Evolutionary conservation across 2,329 filamentous ascomycete species (phyloP), one percentile per base, ranked within the genome.

Genomic region (Venturia aucupariae): DNA sequence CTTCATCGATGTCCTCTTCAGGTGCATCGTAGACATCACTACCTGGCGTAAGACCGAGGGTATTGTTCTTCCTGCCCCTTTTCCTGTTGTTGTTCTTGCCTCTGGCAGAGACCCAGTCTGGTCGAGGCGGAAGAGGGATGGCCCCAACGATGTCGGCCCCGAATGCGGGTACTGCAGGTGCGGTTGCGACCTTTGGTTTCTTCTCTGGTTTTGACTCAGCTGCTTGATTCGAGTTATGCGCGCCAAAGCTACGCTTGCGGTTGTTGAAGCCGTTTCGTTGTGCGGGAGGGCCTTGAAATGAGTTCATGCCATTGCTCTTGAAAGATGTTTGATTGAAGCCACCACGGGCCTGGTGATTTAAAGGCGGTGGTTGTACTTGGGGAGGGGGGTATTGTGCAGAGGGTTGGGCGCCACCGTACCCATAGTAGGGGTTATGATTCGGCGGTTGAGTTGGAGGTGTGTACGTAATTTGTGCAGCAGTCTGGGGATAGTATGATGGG

Each of bases 1-100:
- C 87, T 75, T 93, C 90, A 69, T 92, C 88, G 64, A 84, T 79
- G 67, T 89, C 84, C 63, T 87, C 85, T 60, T 88, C 86, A n/a
- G n/a, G 41, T 7, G 71, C 69, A 1, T 70, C 51, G 54, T 64
- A 68, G 2, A 68, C 65, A 11, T 67, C 82, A 69, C 85, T 82
- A 35, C 83, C 84, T 19, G 88, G 86, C 10, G 86, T 89, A 60
- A 92, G 79, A 41, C 89, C 89, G 30, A 92, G 80, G 1, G 86
- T 86, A 68, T 89, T 89, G 46, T 84, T 85, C 77, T 86, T 88
- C 65, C 86, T 83, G 78, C 88, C 88, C 79, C 89, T 90, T 74
- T 86, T 87, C 42, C 67, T 68, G 17, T 65, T 39, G 1, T 38
- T 24, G 8, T 64, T 39, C 48, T 63, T 27, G 65, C 67, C 10